These are phyloP conservation scores for Ceratocystis huliohia DNA, from an alignment of 2,329 filamentous ascomycete genomes.

Conservation along the genomic window DNA sequence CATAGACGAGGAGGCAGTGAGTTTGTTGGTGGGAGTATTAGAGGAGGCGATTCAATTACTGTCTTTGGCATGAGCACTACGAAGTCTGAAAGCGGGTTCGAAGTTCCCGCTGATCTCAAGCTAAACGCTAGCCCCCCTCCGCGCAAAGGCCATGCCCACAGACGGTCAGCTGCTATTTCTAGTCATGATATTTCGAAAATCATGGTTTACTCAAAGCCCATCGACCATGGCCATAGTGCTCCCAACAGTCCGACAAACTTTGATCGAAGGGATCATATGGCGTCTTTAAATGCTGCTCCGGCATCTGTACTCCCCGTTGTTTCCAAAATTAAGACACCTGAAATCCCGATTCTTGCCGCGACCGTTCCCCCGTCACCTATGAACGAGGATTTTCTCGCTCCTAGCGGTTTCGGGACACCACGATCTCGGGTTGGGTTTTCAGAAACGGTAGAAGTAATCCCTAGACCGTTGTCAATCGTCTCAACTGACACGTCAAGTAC, in stretches of 20 bases:
- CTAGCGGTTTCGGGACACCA: slow-evolving; percentile 25
- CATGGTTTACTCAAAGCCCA: slow-evolving; percentile 39
- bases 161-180: slow-evolving; percentile 71
- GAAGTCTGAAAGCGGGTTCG: slow-evolving; percentile 46
- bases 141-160: slow-evolving; percentile 59
- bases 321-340: background rate
- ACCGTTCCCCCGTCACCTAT: background rate
- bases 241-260: slow-evolving; percentile 47
- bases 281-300: background rate
- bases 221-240: slow-evolving; percentile 46
- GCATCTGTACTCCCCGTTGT: background rate
- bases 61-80: slow-evolving; percentile 58
- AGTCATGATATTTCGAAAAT: slow-evolving; percentile 66
- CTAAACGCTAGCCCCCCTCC: slow-evolving; percentile 38
- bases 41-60: slow-evolving; percentile 45
- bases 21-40: slow-evolving; percentile 63
- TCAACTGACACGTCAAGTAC: slow-evolving; percentile 77
- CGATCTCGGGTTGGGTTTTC: slow-evolving; percentile 69
- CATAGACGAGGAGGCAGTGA: slow-evolving; percentile 76
- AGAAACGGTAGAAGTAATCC: slow-evolving; percentile 71
- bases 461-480: slow-evolving; percentile 67
- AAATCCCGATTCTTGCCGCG: slow-evolving; percentile 8
- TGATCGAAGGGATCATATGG: slow-evolving; percentile 23
- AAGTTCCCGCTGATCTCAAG: slow-evolving; percentile 41
- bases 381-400: background rate